Evolutionary conservation across 345 rosid genomes (phyloP).

Genomic region (Murraya paniculata): DNA sequence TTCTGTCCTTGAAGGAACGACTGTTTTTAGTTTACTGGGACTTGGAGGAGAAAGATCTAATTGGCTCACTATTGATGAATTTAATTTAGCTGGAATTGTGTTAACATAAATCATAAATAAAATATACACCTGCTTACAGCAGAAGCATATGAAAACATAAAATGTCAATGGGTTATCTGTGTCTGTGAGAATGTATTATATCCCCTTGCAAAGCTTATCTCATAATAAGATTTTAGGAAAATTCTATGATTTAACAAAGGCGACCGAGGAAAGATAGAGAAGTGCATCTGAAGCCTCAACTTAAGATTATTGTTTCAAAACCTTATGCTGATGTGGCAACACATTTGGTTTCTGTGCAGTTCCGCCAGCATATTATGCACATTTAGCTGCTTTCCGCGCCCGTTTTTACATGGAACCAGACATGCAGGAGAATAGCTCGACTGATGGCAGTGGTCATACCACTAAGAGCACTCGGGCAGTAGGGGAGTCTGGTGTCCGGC

Average conservation of each 20-base stretch:
- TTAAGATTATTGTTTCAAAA: neutral
- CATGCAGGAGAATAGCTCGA: constrained; percentile 70
- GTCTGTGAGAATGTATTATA: too few species aligned
- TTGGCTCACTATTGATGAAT: neutral
- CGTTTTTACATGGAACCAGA: constrained; percentile 96
- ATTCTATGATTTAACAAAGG: neutral
- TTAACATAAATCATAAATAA: too few species aligned
- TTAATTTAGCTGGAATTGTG: neutral
- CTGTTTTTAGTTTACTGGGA: neutral
- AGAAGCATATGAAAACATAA: neutral
- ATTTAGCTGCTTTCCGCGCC: constrained; percentile 95
- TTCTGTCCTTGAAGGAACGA: too few species aligned
- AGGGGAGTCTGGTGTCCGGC: constrained; percentile 68
- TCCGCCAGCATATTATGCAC: constrained; percentile 98
- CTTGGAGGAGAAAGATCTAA: neutral
- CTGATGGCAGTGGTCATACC: constrained; percentile 34
- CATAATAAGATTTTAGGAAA: neutral
- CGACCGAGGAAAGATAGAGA: neutral
- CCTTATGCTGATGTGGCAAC: neutral
- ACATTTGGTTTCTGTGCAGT: constrained; percentile 42
- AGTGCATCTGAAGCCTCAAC: neutral
- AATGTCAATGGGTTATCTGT: too few species aligned
- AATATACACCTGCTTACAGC: too few species aligned
- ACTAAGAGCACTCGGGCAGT: constrained; percentile 32
- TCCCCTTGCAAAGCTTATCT: neutral